Evolutionary conservation across 2,329 filamentous ascomycete genomes (phyloP), one percentile per base, ranked within the genome.

Genomic region (Arthrobotrys sphaeroides): DNA sequence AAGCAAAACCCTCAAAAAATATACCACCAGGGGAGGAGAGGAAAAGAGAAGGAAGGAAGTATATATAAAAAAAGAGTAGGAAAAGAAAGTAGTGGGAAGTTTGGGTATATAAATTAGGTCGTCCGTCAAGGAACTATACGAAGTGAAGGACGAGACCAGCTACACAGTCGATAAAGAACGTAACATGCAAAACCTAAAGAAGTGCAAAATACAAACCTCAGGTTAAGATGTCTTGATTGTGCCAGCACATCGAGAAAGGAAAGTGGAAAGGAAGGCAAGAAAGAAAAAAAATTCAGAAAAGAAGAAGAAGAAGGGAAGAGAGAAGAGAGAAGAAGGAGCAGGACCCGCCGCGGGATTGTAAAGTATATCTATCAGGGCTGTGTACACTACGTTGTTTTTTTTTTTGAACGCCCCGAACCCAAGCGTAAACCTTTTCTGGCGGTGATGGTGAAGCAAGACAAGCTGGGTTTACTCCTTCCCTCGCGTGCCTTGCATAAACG

Each of bases 321-420:
- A 57, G 55, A 53, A 49, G 43, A 38, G 18, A 66, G 51, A 77
- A 47, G 60, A 68, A 57, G 80, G 10, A n/a, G n/a, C n/a, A n/a
- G n/a, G n/a, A 38, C 16, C 31, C 18, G 51, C 28, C 3, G 51
- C 13, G 31, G 31, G 31, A 55, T 38, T 5, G 51, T 55, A 16
- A 55, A 55, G 51, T 55, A 55, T 55, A 55, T 55, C 51, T 13
- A 55, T 38, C 51, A 2, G 12, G 51, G 51, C 31, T 55, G 51
- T 38, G 51, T 38, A 36, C 31, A n/a, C n/a, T n/a, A n/a, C n/a
- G n/a, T 38, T 20, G 9, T 38, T 55, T 33, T 55, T 28, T 55
- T 55, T 18, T 18, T n/a, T n/a, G n/a, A n/a, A n/a, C n/a, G n/a
- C n/a, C n/a, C n/a, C n/a, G n/a, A n/a, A n/a, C n/a, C n/a, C n/a